A percentile compares a stretch with the other conserved stretches of the same genome.
Evolutionary conservation across 192 early-diverging fungal species (phyloP).

Genomic region (Backusella sp.): DNA sequence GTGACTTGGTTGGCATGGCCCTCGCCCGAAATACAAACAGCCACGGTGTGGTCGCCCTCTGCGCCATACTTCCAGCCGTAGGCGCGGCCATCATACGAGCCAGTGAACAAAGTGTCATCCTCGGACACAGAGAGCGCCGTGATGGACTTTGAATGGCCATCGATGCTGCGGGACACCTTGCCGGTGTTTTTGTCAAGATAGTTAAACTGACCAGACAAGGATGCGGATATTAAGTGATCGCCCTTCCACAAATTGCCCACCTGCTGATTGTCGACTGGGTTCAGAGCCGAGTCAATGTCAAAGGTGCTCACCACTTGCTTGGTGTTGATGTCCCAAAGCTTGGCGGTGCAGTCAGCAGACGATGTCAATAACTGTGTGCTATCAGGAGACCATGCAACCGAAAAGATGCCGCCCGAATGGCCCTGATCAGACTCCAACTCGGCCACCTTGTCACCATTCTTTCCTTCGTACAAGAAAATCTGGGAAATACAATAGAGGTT

Average conservation of each 20-base stretch:
- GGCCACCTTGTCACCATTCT: slow-evolving; percentile 77
- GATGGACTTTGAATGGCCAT: slow-evolving; percentile 84
- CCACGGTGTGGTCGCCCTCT: slow-evolving; percentile 37
- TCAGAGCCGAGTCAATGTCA: slow-evolving; percentile 36
- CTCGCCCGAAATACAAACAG: slow-evolving; percentile 50
- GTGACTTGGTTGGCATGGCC: slow-evolving; percentile 81
- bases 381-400: slow-evolving; percentile 88
- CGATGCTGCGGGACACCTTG: slow-evolving; percentile 46
- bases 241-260: slow-evolving; percentile 92
- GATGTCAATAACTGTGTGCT: slow-evolving; percentile 72
- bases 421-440: slow-evolving; percentile 45
- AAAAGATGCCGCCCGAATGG: slow-evolving; percentile 83
- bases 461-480: slow-evolving; percentile 93
- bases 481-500: slow-evolving; percentile 16
- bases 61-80: slow-evolving; percentile 63
- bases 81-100: slow-evolving; percentile 93
- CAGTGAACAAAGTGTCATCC: slow-evolving; percentile 71
- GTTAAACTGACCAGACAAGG: slow-evolving; percentile 86
- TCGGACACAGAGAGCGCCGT: slow-evolving; percentile 65
- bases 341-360: slow-evolving; percentile 82
- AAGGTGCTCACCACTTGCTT: slow-evolving; percentile 68
- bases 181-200: slow-evolving; percentile 66
- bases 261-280: slow-evolving; percentile 76
- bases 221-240: slow-evolving; percentile 69
- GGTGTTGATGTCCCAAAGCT: slow-evolving; percentile 86